A percentile compares a stretch with the other conserved stretches of the same genome.
Conservation (phyloP, 176 grass and related monocot species). For the Phoenix roebelenii region DNA sequence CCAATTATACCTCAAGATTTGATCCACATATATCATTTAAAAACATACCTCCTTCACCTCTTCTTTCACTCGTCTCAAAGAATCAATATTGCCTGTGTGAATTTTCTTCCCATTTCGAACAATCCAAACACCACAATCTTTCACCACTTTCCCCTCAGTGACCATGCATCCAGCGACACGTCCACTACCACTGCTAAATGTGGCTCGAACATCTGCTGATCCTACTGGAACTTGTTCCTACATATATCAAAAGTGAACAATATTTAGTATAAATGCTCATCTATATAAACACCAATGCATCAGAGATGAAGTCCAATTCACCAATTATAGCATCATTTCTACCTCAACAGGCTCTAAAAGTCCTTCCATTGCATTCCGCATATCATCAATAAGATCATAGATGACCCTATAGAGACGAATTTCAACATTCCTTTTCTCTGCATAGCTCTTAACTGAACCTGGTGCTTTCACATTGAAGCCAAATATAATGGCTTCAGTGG, state of each 20-base stretch:
- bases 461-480: slow-evolving; percentile 91
- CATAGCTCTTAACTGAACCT: slow-evolving; percentile 73
- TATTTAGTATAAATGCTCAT: no score
- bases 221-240: slow-evolving; percentile 85
- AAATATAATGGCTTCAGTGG: slow-evolving; percentile 78
- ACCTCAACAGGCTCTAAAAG: slow-evolving; percentile 86
- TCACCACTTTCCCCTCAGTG: slow-evolving; percentile 64
- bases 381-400: slow-evolving; percentile 87
- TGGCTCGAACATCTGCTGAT: slow-evolving; percentile 74
- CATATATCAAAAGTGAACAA: neutral
- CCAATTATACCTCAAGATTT: neutral
- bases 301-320: no score
- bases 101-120: slow-evolving; percentile 61
- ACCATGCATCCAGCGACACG: slow-evolving; percentile 91
- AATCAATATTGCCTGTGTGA: slow-evolving; percentile 63
- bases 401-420: slow-evolving; percentile 87
- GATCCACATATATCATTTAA: neutral
- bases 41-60: slow-evolving; percentile 86
- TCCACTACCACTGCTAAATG: slow-evolving; percentile 89
- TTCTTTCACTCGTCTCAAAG: slow-evolving; percentile 89
- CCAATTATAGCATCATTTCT: no score
- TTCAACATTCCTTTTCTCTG: slow-evolving; percentile 87
- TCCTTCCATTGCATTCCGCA: slow-evolving; percentile 97
- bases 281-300: no score
- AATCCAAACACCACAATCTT: slow-evolving; percentile 67